Percentiles rank a stretch among this genome's conserved stretches.
Evolutionary conservation across 1,284 basidiomycete genomes (phyloP).

Genomic region (Polyporus tsugae): DNA sequence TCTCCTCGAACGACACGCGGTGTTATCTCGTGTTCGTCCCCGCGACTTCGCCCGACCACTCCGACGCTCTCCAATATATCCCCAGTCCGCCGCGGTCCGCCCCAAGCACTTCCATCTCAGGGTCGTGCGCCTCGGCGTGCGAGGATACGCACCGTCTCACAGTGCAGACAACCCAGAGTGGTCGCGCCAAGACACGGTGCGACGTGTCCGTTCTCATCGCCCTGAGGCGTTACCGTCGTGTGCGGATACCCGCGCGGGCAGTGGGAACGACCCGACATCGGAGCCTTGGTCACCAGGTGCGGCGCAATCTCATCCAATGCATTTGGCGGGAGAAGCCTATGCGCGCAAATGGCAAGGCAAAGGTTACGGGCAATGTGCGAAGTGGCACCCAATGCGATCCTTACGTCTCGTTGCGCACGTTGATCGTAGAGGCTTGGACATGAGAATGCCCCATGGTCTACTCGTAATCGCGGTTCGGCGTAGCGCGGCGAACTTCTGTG

Average conservation of each 20-base stretch:
- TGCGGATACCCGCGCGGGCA: conserved; percentile 12
- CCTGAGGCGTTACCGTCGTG: conserved; percentile 14
- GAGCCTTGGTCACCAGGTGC: neutral
- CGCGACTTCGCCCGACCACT: neutral
- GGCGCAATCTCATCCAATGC: neutral
- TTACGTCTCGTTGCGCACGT: conserved; percentile 2
- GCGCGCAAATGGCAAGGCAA: conserved; percentile 13
- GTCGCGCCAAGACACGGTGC: conserved; percentile 5
- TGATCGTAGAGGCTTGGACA: neutral
- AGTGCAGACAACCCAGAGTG: conserved; percentile 3
- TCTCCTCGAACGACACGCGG: neutral
- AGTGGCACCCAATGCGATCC: neutral
- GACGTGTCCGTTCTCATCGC: conserved; percentile 13
- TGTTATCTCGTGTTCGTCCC: conserved; percentile 8
- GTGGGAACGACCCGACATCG: conserved; percentile 1
- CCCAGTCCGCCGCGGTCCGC: neutral
- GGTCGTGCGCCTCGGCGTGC: conserved; percentile 9
- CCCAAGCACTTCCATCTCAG: neutral
- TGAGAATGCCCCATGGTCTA: neutral
- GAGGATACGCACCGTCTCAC: conserved; percentile 10
- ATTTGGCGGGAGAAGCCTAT: conserved; percentile 9
- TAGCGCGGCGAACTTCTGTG: neutral
- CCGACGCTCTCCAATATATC: neutral
- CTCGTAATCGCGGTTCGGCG: neutral
- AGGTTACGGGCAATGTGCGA: conserved; percentile 6